These are phyloP conservation scores for Lentinula novae-zelandiae DNA, from an alignment of 1,284 basidiomycete species.

Conservation along the genomic window DNA sequence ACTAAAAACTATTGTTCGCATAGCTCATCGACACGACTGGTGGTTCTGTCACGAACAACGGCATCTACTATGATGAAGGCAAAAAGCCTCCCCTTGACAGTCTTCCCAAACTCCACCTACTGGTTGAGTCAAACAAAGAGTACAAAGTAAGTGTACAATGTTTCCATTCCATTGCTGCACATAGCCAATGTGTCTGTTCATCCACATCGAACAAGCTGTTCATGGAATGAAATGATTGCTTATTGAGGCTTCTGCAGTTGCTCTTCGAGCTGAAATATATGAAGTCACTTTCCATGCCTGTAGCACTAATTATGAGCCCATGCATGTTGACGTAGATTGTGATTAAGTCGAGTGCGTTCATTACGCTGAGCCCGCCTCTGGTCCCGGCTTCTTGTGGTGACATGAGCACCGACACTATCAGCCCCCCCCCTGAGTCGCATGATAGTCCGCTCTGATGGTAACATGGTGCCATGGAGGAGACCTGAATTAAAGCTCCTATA, in stretches of 20 bases:
- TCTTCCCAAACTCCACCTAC: constrained; percentile 93
- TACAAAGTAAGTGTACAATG: constrained; percentile 57
- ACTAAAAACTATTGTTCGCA: constrained; percentile 13
- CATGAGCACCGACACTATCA: no score
- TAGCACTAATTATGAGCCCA: no score
- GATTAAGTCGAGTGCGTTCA: no score
- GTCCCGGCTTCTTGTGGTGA: no score
- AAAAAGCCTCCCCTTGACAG: constrained; percentile 92
- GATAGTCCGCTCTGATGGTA: no score
- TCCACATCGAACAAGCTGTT: constrained; percentile 89
- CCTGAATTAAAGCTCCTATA: no score
- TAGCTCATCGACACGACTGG: constrained; percentile 95
- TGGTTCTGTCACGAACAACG: constrained; percentile 97
- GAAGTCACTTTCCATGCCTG: constrained; percentile 29
- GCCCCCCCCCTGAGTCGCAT: no score
- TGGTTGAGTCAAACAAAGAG: constrained; percentile 98
- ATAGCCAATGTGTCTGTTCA: constrained; percentile 11
- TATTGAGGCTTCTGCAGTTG: constrained; percentile 93
- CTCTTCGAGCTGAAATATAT: constrained; percentile 84
- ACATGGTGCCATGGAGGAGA: no score
- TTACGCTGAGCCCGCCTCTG: no score
- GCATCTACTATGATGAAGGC: constrained; percentile 91
- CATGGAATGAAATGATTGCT: constrained; percentile 94
- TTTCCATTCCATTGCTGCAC: constrained; percentile 4
- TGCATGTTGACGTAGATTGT: no score